Percentiles rank a stretch among this genome's conserved stretches.
These are phyloP conservation scores for Metschnikowia anglica DNA, from an alignment of 805 yeast genomes.

Conservation along the genomic window DNA sequence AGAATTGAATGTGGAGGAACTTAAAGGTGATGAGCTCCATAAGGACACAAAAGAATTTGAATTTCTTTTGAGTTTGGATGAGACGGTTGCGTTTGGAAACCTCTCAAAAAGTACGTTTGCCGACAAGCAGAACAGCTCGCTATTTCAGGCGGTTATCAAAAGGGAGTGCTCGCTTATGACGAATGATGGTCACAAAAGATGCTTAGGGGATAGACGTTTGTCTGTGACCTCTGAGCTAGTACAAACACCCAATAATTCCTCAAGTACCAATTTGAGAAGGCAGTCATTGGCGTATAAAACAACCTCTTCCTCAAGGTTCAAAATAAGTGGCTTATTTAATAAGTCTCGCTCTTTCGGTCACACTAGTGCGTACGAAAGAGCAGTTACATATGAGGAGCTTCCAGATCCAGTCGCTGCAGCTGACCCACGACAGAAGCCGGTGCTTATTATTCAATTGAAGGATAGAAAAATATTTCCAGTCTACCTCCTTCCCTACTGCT, in stretches of 20 bases:
- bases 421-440: constrained; percentile 53
- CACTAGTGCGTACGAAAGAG: constrained; percentile 40
- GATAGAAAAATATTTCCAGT: constrained; percentile 51
- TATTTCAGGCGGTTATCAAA: constrained; percentile 32
- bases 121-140: constrained; percentile 27
- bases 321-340: constrained; percentile 56
- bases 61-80: constrained; percentile 50
- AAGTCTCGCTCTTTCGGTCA: constrained; percentile 57
- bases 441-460: constrained; percentile 45
- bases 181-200: constrained; percentile 20
- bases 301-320: constrained; percentile 42
- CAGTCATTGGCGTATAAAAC: constrained; percentile 43
- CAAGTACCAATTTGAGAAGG: constrained; percentile 32
- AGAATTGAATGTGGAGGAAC: constrained; percentile 40
- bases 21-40: constrained; percentile 20
- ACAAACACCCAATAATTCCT: constrained; percentile 8
- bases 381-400: constrained; percentile 52
- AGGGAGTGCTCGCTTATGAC: constrained; percentile 35
- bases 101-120: constrained; percentile 35
- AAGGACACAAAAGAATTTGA: constrained; percentile 47
- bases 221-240: background rate
- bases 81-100: constrained; percentile 33
- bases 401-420: constrained; percentile 49
- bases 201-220: constrained; percentile 7
- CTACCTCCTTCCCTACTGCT: constrained; percentile 47